Base-by-base conservation (phyloP, 495 filamentous ascomycete species). In the Aspergillus avenaceus region DNA sequence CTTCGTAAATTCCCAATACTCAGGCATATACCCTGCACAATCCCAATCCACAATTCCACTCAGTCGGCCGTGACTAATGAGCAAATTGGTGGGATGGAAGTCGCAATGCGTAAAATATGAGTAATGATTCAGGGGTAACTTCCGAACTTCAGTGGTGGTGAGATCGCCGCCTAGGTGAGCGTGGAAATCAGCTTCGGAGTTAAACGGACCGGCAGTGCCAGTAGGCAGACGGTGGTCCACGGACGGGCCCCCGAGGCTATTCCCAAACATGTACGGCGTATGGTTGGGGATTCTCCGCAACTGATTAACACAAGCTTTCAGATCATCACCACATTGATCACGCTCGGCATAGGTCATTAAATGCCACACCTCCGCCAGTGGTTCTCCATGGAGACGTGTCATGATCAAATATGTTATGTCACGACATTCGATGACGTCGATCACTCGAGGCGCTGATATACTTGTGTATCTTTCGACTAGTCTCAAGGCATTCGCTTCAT, bases 1-100 rank as follows among this genome's bases (percentile, higher is more conserved):
- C 53, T 60, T 66, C 0, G 59, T 66, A 45, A 54, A 67, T 18
- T 64, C 66, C 66, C 66, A 70, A 36, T 67, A 70, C 24, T 67
- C 64, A 29, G 66, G 62, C 16, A 38, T 49, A 19, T 53, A 70
- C n/a, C 64, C 64, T 4, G 64, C 60, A 6, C 51, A 61, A 52
- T 70, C 62, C 62, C 64, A 70, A 24, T 67, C 64, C 8, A 70
- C 45, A 50, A 67, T 61, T 2, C 52, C 64, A 44, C 47, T 44
- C 9, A 66, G 41, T 0, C 53, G 50, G 2, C 62, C 62, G 3
- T 34, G 25, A 9, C 65, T 47, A 21, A 67, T 41, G 3, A 70
- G 37, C 28, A 67, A 50, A 46, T 70, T 70, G 3, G 25, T 53
- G 7, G 50, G 31, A 22, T 62, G 48, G 2, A 67, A 45, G 47